These are phyloP conservation scores for Naematelia aurantialba DNA, from an alignment of 768 basidiomycete genomes.

Conservation along the genomic window DNA sequence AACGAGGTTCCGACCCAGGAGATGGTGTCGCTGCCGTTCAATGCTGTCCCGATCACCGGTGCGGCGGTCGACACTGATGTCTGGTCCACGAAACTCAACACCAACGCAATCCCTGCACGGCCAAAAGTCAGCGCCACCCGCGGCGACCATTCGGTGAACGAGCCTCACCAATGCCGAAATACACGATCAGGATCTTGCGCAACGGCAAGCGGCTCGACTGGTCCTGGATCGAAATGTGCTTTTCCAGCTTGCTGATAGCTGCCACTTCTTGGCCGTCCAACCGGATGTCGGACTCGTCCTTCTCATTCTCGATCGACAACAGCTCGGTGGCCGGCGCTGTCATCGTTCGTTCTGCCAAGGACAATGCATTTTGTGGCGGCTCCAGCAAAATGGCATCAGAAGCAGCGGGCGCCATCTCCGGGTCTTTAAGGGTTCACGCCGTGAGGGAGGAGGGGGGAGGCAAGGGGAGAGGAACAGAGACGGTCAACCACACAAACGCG, in stretches of 20 bases:
- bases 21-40: slow-evolving; percentile 36
- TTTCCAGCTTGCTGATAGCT: neutral
- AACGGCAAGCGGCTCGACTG: slow-evolving; percentile 28
- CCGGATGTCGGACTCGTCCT: neutral
- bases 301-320: neutral
- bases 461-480: neutral
- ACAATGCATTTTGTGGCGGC: neutral
- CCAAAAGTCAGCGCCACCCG: neutral
- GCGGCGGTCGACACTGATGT: slow-evolving; percentile 39
- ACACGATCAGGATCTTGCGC: slow-evolving; percentile 30
- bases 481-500: neutral
- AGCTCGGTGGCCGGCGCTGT: too few relatives aligned
- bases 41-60: slow-evolving; percentile 39
- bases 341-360: neutral
- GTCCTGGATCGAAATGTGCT: slow-evolving; percentile 25
- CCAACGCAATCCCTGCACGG: slow-evolving; percentile 32
- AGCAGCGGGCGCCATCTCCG: neutral
- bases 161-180: slow-evolving; percentile 36
- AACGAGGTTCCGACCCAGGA: slow-evolving; percentile 46
- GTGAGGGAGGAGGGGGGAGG: too few relatives aligned
- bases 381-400: neutral
- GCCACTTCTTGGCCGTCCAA: neutral
- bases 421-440: too few relatives aligned
- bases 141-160: too few relatives aligned
- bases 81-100: slow-evolving; percentile 45